These are phyloP conservation scores for Geosiphon pyriformis DNA, from an alignment of 192 early-diverging fungal genomes.

Conservation along the genomic window DNA sequence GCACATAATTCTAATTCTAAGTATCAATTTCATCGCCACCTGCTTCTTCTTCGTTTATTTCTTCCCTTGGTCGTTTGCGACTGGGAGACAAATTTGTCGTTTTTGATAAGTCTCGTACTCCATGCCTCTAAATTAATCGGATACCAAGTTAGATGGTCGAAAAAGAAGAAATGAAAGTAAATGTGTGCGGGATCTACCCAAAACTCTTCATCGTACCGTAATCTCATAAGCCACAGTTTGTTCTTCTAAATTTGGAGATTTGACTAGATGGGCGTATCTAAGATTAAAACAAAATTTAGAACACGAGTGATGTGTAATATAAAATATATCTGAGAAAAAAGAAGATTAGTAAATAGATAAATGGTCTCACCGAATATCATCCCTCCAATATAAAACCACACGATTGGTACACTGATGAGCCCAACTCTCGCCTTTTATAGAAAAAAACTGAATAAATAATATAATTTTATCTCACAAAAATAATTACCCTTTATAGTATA, in stretches of 20 bases:
- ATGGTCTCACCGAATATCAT: slow-evolving; percentile 15
- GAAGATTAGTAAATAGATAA: not conserved
- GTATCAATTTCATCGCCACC: too few species aligned
- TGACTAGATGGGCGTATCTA: slow-evolving; percentile 20
- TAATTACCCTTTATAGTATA: not conserved
- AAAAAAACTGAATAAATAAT: not conserved
- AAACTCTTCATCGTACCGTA: slow-evolving; percentile 20
- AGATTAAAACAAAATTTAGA: not conserved
- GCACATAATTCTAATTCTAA: too few species aligned
- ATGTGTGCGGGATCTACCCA: too few species aligned
- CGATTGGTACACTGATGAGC: slow-evolving; percentile 10
- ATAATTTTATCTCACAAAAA: not conserved
- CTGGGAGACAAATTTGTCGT: too few species aligned
- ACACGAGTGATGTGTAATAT: not conserved
- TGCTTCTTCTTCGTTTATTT: too few species aligned
- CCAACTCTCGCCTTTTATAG: slow-evolving; percentile 10
- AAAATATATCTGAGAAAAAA: not conserved
- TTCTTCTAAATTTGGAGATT: slow-evolving; percentile 9
- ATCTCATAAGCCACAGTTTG: slow-evolving; percentile 11
- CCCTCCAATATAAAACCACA: slow-evolving; percentile 15
- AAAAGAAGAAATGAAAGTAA: too few species aligned
- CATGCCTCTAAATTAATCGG: too few species aligned
- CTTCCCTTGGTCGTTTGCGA: too few species aligned
- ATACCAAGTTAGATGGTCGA: too few species aligned
- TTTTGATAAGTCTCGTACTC: too few species aligned